Conservation (phyloP, 371 early-diverging fungal genomes). For the Apophysomyces ossiformis region DNA sequence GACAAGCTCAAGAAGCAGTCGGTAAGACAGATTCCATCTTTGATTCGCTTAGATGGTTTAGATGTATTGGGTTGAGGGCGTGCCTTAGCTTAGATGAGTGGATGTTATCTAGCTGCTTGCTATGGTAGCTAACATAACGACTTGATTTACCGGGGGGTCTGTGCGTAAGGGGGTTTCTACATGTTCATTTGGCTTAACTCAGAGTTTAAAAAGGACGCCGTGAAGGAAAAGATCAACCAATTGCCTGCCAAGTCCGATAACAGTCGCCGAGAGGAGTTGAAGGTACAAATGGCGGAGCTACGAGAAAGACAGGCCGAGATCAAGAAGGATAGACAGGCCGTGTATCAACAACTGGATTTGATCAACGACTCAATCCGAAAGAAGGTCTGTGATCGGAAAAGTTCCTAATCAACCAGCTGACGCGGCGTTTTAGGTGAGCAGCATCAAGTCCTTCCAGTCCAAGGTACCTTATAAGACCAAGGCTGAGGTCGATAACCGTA, state of each 20-base stretch:
- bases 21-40: constrained; percentile 38
- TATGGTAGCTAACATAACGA: neutral
- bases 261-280: constrained; percentile 62
- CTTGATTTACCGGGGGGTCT: neutral
- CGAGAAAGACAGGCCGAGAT: constrained; percentile 61
- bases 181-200: neutral
- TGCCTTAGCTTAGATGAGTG: neutral
- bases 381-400: constrained; percentile 20
- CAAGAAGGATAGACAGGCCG: constrained; percentile 58
- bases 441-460: constrained; percentile 73
- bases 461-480: constrained; percentile 80
- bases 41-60: neutral
- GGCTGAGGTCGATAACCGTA: constrained; percentile 79
- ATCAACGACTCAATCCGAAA: constrained; percentile 40
- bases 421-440: constrained; percentile 55
- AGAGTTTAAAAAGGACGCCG: constrained; percentile 52
- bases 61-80: neutral
- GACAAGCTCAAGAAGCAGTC: constrained; percentile 61
- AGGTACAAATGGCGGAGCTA: constrained; percentile 64
- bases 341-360: constrained; percentile 64
- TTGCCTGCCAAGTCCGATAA: constrained; percentile 43
- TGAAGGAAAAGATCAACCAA: constrained; percentile 46
- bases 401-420: neutral
- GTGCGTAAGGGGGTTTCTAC: constrained; percentile 1
- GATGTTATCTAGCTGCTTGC: neutral